Evolutionary conservation across 352 stramenopile species (phyloP).

Genomic region (Pythium phragmitis): DNA sequence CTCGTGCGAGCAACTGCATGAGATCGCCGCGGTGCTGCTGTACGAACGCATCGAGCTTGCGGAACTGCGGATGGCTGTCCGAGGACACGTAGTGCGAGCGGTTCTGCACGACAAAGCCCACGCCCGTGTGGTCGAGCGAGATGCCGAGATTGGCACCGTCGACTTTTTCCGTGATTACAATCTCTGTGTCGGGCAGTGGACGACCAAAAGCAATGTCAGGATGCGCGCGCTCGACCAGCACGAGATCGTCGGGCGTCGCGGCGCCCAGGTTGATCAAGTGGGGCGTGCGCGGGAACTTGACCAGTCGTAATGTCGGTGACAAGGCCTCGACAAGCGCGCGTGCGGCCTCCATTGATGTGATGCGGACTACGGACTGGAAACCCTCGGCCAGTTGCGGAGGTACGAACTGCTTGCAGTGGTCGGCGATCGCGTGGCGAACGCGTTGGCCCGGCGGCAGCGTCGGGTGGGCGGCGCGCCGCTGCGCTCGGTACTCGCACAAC

Average conservation of each 20-base stretch:
- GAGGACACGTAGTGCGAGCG: constrained; percentile 63
- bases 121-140: constrained; percentile 47
- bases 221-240: constrained; percentile 29
- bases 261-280: constrained; percentile 60
- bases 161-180: constrained; percentile 81
- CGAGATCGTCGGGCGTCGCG: constrained; percentile 54
- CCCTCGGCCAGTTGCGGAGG: constrained; percentile 42
- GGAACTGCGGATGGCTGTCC: constrained; percentile 68
- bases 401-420: constrained; percentile 45
- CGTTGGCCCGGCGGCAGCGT: constrained; percentile 45
- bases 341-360: constrained; percentile 53
- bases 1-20: constrained; percentile 41
- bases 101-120: constrained; percentile 69
- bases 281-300: constrained; percentile 63
- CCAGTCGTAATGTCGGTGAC: constrained; percentile 36
- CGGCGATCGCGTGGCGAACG: constrained; percentile 38
- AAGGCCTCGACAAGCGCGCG: constrained; percentile 35
- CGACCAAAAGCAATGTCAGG: constrained; percentile 18
- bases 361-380: constrained; percentile 46
- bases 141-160: constrained; percentile 87
- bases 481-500: constrained; percentile 47
- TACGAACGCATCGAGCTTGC: constrained; percentile 60
- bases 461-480: constrained; percentile 42
- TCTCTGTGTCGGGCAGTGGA: constrained; percentile 22
- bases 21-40: constrained; percentile 39